Conservation (phyloP, 2,329 filamentous ascomycete genomes). For the Blastomyces gilchristii region DNA sequence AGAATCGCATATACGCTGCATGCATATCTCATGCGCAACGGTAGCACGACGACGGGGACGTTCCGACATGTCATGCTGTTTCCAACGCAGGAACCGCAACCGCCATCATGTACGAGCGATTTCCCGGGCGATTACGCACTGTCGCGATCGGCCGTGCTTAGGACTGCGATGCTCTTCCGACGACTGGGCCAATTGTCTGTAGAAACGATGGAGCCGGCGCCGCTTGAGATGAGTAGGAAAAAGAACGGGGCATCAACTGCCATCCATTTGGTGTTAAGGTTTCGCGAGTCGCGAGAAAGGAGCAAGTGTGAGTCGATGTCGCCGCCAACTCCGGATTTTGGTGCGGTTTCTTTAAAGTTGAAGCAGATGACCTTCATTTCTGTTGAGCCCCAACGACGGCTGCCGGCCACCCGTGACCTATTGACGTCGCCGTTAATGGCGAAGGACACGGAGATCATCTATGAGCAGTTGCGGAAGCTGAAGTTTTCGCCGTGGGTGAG, state of each 20-base stretch:
- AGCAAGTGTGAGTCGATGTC: background rate
- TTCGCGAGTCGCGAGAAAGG: background rate
- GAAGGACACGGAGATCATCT: slow-evolving; percentile 4
- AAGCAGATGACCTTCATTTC: slow-evolving; percentile 9
- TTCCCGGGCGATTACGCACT: slow-evolving; percentile 9
- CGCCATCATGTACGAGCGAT: slow-evolving; percentile 9
- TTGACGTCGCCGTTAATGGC: slow-evolving; percentile 4
- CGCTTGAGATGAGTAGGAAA: slow-evolving; percentile 6
- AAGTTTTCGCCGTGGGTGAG: slow-evolving; percentile 9
- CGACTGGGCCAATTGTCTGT: slow-evolving; percentile 1
- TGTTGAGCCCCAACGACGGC: slow-evolving; percentile 6
- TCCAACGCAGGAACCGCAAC: slow-evolving; percentile 8
- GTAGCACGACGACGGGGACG: background rate
- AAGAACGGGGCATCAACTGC: slow-evolving; percentile 6
- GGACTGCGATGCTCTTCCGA: background rate
- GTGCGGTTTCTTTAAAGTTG: slow-evolving; percentile 4
- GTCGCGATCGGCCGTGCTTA: background rate
- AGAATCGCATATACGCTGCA: slow-evolving; percentile 8
- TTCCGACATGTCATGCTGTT: slow-evolving; percentile 5
- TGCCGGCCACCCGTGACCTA: slow-evolving; percentile 7
- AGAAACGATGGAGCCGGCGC: slow-evolving; percentile 7
- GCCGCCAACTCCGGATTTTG: slow-evolving; percentile 2
- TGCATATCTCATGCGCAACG: slow-evolving; percentile 1
- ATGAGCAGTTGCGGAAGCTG: slow-evolving; percentile 7
- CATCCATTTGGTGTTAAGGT: slow-evolving; percentile 3